Evolutionary conservation across 1,139 yeast genomes (phyloP).

Genomic region (Geotrichum cucujoidarum): DNA sequence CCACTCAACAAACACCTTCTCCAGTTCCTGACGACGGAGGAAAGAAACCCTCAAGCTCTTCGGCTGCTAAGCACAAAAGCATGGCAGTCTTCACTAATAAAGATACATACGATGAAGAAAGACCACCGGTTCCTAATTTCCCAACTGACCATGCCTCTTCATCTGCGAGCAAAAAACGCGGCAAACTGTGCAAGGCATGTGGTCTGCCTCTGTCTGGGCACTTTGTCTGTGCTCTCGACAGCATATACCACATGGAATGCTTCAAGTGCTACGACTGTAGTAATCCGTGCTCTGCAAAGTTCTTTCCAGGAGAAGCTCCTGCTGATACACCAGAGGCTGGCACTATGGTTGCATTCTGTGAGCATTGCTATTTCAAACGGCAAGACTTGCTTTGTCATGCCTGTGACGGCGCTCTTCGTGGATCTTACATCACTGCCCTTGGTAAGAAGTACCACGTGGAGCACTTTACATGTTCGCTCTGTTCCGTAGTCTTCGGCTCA

Average conservation of each 20-base stretch:
- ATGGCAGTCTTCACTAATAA: conserved; percentile 13
- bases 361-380: conserved; percentile 83
- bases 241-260: conserved; percentile 80
- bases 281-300: conserved; percentile 64
- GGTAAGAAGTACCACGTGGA: conserved; percentile 92
- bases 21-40: conserved; percentile 1
- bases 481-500: conserved; percentile 81
- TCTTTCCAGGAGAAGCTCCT: conserved; percentile 51
- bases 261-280: conserved; percentile 82
- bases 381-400: conserved; percentile 76
- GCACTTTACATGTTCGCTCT: conserved; percentile 88
- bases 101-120: neutral
- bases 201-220: conserved; percentile 67
- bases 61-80: conserved; percentile 18
- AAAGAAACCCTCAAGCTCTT: conserved; percentile 3
- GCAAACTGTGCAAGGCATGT: conserved; percentile 55
- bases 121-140: conserved; percentile 4
- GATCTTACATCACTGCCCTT: conserved; percentile 90
- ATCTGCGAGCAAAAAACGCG: conserved; percentile 18
- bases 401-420: conserved; percentile 81
- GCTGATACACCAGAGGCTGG: conserved; percentile 33
- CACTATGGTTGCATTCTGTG: conserved; percentile 76
- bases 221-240: conserved; percentile 76
- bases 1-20: neutral
- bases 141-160: conserved; percentile 10